Base-by-base conservation (phyloP, 1,139 yeast species). In the Hansenula sp. region DNA sequence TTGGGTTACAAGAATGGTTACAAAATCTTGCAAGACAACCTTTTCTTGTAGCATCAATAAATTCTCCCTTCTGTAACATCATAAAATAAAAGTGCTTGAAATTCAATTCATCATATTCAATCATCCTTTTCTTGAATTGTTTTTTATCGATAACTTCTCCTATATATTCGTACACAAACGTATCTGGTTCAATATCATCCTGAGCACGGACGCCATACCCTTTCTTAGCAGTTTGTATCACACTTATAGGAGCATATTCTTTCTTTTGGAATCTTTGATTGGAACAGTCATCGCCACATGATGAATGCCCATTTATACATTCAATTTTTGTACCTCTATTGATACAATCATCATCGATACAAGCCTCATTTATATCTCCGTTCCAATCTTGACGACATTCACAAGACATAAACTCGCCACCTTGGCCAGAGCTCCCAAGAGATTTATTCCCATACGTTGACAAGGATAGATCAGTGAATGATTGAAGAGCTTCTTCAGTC, bases 31-130 rank as follows among this genome's bases (percentile, higher is more conserved):
- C 96, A 46, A 91, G 66, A 19, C 91, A 80, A 3, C 98, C 99
- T 65, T 79, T 85, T 41, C 76, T 71, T 2, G 98, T 91, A 40
- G 99, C 99, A 65, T 93, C 99, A 47, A 93, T 88, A 60, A 89
- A 93, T 58, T 93, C 93, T 50, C 90, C 91, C 58, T 83, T 86
- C 56, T 89, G 95, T 51, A 93, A 76, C 97, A 90, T 90, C 99
- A 93, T 93, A 64, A 93, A 93, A 64, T 93, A 93, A 57, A 93
- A 93, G 65, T 93, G 99, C 62, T 78, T 81, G 53, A 84, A 74
- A n/a, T 84, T 79, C 52, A 76, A 74, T 31, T 71, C 64, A 58
- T 86, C 94, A 62, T 93, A 93, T 39, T 76, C 77, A 42, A 77
- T 70, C 83, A 85, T 86, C 50, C 97, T 75, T 43, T 72, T 71